Percentiles rank a stretch among this genome's conserved stretches.
These are phyloP conservation scores for Deinandra increscens DNA, from an alignment of 129 eudicot genomes.

Conservation along the genomic window DNA sequence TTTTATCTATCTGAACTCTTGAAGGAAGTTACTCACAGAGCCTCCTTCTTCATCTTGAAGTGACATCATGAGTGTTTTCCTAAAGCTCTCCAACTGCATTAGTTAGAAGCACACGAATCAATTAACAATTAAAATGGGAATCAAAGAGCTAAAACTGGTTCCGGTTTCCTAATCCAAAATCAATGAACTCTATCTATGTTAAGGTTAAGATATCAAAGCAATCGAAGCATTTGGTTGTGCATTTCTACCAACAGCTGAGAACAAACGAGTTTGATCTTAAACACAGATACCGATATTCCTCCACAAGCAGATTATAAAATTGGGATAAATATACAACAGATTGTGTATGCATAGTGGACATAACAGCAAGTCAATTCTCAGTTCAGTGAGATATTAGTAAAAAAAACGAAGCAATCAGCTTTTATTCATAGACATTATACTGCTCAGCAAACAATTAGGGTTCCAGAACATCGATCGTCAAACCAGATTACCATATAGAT, in stretches of 20 bases:
- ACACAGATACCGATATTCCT: not conserved
- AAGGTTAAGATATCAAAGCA: conserved; percentile 3
- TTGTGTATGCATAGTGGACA: not conserved
- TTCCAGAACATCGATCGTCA: not conserved
- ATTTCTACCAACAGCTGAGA: not conserved
- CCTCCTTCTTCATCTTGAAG: conserved; percentile 87
- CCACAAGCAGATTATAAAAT: not conserved
- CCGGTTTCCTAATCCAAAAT: not conserved
- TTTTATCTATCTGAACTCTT: not conserved
- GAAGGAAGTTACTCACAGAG: conserved; percentile 50
- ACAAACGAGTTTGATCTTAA: not conserved
- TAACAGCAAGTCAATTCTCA: not conserved
- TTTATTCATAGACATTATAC: not conserved
- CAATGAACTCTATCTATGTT: not conserved
- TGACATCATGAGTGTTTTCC: conserved; percentile 86
- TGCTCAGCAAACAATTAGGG: not conserved
- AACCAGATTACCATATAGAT: not conserved
- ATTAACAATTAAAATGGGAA: not conserved
- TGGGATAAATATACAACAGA: not conserved
- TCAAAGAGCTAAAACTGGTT: not conserved
- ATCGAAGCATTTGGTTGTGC: not conserved
- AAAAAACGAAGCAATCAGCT: not conserved
- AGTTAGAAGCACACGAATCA: conserved; percentile 15
- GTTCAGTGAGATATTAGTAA: not conserved
- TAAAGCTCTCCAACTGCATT: conserved; percentile 88